Evolutionary conservation across 768 basidiomycete genomes (phyloP).

Genomic region (Russula sp.): DNA sequence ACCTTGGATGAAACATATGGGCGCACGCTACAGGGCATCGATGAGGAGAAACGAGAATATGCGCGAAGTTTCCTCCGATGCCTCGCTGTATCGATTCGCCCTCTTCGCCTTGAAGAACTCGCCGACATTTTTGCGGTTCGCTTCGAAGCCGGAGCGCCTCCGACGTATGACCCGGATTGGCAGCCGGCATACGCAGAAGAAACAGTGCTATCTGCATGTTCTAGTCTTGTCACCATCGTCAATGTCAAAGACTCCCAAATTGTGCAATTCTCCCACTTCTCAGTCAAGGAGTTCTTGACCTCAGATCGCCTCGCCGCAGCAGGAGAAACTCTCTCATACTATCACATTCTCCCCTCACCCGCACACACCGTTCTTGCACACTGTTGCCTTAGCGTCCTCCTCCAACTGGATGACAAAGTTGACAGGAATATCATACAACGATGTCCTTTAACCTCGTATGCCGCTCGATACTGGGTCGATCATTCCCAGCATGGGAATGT

Average conservation of each 20-base stretch:
- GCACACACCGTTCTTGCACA: constrained; percentile 4
- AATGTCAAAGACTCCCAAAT: neutral
- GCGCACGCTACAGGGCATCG: no score
- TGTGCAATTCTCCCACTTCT: no score
- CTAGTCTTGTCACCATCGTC: no score
- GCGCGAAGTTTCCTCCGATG: constrained; percentile 2
- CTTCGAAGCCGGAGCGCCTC: no score
- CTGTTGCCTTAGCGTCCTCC: neutral
- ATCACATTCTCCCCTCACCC: neutral
- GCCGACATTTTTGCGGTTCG: constrained; percentile 7
- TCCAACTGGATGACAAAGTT: no score
- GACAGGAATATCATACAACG: neutral
- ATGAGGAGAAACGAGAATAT: neutral
- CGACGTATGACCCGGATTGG: no score
- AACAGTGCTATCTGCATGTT: no score
- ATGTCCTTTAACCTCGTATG: neutral
- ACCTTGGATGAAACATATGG: constrained; percentile 2
- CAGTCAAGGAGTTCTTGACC: constrained; percentile 14
- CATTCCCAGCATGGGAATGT: no score
- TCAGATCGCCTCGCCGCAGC: neutral
- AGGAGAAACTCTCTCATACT: neutral
- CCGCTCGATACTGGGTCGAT: no score
- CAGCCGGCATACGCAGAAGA: no score
- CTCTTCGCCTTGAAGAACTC: constrained; percentile 5
- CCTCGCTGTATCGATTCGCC: neutral